Percentiles rank a stretch among this genome's conserved stretches.
These are phyloP conservation scores for Plantago rigida DNA, from an alignment of 305 asterid species.

Conservation along the genomic window DNA sequence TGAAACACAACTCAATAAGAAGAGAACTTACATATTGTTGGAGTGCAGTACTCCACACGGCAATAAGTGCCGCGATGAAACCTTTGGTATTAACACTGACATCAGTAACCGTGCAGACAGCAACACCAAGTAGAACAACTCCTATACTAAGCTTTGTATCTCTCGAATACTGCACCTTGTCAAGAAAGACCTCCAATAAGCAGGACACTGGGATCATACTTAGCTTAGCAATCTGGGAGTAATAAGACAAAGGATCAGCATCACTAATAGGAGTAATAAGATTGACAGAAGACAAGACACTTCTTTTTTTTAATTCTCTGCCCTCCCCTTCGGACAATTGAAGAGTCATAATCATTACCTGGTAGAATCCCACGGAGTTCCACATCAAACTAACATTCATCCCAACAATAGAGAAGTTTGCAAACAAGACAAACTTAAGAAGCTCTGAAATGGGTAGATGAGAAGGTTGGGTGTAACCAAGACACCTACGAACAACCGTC, in stretches of 20 bases:
- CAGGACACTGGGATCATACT: constrained; percentile 83
- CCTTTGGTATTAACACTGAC: constrained; percentile 73
- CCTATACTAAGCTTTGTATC: constrained; percentile 70
- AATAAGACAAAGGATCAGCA: constrained; percentile 23
- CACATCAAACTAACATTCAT: constrained; percentile 89
- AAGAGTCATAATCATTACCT: constrained; percentile 35
- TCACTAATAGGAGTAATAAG: neutral
- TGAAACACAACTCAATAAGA: neutral
- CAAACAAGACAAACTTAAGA: constrained; percentile 60
- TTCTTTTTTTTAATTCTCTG: neutral
- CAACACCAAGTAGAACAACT: constrained; percentile 74
- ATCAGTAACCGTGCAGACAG: constrained; percentile 76
- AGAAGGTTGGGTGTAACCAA: constrained; percentile 75
- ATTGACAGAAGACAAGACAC: constrained; percentile 6
- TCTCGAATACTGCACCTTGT: constrained; percentile 69
- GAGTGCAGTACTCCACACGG: constrained; percentile 74
- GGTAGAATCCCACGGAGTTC: constrained; percentile 86
- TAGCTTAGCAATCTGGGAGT: constrained; percentile 70
- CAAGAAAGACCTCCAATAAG: constrained; percentile 59
- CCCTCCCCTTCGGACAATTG: neutral
- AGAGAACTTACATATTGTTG: constrained; percentile 74
- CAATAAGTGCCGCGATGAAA: constrained; percentile 64
- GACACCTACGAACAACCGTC: constrained; percentile 71
- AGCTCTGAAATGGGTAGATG: constrained; percentile 64
- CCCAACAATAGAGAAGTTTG: constrained; percentile 77